Conservation (phyloP, 106 monocot species). For the Cymbidium sinense region DNA sequence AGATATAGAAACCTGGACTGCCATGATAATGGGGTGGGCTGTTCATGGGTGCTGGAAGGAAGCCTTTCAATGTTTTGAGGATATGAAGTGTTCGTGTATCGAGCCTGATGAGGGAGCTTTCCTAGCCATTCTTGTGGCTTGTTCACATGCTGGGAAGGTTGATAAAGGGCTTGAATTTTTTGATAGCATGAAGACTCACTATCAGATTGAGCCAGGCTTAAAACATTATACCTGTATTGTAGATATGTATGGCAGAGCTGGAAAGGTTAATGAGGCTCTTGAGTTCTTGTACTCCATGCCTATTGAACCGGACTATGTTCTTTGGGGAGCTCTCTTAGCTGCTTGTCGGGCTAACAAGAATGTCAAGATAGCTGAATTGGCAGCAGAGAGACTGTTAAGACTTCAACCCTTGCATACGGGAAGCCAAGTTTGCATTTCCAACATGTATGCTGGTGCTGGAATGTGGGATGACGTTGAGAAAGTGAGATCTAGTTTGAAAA, state of each 20-base stretch:
- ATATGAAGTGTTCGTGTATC: slow-evolving; percentile 22
- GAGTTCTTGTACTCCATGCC: slow-evolving; percentile 28
- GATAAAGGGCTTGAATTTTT: slow-evolving; percentile 22
- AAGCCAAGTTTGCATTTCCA: slow-evolving; percentile 37
- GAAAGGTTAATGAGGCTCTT: slow-evolving; percentile 25
- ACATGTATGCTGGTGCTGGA: slow-evolving; percentile 31
- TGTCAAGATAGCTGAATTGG: slow-evolving; percentile 27
- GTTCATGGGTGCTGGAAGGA: slow-evolving; percentile 26
- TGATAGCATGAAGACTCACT: slow-evolving; percentile 24
- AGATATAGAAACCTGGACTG: slow-evolving; percentile 29
- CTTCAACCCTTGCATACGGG: slow-evolving; percentile 31
- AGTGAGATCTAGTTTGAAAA: slow-evolving; percentile 28
- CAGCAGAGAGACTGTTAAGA: slow-evolving; percentile 31
- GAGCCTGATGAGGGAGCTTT: slow-evolving; percentile 30
- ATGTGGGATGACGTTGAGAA: slow-evolving; percentile 33
- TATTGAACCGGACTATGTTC: slow-evolving; percentile 33
- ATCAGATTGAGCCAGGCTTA: slow-evolving; percentile 21
- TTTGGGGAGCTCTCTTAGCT: slow-evolving; percentile 51
- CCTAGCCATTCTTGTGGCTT: slow-evolving; percentile 26
- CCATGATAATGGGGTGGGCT: slow-evolving; percentile 41
- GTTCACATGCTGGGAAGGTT: slow-evolving; percentile 29
- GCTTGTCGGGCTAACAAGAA: slow-evolving; percentile 37
- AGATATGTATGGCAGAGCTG: slow-evolving; percentile 34
- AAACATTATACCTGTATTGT: slow-evolving; percentile 41
- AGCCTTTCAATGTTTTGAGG: slow-evolving; percentile 23